Conservation (phyloP, 768 basidiomycete species). For the Amanita subjunquillea region DNA sequence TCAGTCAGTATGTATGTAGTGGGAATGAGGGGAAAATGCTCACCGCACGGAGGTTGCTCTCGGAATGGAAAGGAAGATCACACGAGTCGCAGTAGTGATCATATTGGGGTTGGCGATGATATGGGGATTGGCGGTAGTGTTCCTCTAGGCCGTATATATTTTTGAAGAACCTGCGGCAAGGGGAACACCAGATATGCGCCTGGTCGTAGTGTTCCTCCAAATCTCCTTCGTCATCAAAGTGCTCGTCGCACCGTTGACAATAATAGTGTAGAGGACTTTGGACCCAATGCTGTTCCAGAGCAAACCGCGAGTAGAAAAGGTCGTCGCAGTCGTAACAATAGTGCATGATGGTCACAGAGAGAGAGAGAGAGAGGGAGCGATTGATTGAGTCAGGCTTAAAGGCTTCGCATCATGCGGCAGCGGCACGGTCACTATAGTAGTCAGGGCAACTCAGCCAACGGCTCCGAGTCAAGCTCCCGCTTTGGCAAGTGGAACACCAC, state of each 20-base stretch:
- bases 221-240: conserved; percentile 23
- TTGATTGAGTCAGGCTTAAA: no score
- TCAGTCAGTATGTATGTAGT: background rate
- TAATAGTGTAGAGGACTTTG: conserved; percentile 39
- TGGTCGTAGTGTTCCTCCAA: conserved; percentile 30
- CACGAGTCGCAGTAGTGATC: conserved; percentile 34
- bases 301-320: conserved; percentile 30
- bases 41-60: conserved; percentile 23
- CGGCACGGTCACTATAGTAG: no score
- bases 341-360: conserved; percentile 7
- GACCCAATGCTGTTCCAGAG: conserved; percentile 40
- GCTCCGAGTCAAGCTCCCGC: no score
- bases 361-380: no score
- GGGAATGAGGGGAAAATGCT: background rate
- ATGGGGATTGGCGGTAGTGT: conserved; percentile 35
- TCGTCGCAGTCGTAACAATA: conserved; percentile 32
- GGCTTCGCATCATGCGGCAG: no score
- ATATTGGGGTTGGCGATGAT: background rate
- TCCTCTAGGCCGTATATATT: conserved; percentile 28
- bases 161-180: conserved; percentile 32
- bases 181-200: conserved; percentile 31
- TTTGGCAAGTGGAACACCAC: no score
- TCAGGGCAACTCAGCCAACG: no score
- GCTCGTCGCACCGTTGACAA: conserved; percentile 39
- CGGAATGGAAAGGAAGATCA: conserved; percentile 28